A percentile compares a stretch with the other conserved stretches of the same genome.
Conservation (phyloP, 345 rosid species). For the Melaleuca alternifolia region DNA sequence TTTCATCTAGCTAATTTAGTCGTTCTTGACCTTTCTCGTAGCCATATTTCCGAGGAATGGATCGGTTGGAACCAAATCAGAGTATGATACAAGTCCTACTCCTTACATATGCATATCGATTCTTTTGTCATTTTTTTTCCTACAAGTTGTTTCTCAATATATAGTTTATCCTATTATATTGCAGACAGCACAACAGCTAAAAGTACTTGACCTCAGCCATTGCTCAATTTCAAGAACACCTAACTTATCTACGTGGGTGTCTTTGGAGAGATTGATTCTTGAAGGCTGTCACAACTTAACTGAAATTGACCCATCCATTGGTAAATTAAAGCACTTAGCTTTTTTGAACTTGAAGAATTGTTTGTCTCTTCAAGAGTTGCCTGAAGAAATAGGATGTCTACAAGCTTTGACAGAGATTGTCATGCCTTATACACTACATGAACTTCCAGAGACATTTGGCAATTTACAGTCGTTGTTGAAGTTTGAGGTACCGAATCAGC, state of each 20-base stretch:
- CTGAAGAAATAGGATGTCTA: background rate
- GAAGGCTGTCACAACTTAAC: background rate
- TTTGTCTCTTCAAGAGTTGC: background rate
- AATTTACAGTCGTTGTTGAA: background rate
- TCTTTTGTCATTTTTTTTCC: background rate
- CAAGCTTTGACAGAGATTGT: background rate
- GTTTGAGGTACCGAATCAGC: background rate
- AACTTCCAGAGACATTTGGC: background rate
- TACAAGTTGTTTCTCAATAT: too few species aligned
- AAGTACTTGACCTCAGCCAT: too few species aligned
- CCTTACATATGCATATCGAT: background rate
- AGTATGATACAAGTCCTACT: background rate
- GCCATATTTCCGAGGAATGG: background rate
- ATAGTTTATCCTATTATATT: too few species aligned
- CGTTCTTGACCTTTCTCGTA: background rate
- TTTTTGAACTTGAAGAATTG: background rate
- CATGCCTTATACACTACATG: background rate
- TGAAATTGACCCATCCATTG: background rate
- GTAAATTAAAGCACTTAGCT: background rate
- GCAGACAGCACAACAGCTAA: background rate
- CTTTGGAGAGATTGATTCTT: background rate
- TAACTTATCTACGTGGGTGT: background rate
- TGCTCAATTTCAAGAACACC: background rate
- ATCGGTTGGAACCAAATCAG: background rate
- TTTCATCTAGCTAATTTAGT: background rate